Evolutionary conservation across 371 early-diverging fungal species (phyloP), one percentile per base, ranked within the genome.

Genomic region (Chytridium lagenaria): DNA sequence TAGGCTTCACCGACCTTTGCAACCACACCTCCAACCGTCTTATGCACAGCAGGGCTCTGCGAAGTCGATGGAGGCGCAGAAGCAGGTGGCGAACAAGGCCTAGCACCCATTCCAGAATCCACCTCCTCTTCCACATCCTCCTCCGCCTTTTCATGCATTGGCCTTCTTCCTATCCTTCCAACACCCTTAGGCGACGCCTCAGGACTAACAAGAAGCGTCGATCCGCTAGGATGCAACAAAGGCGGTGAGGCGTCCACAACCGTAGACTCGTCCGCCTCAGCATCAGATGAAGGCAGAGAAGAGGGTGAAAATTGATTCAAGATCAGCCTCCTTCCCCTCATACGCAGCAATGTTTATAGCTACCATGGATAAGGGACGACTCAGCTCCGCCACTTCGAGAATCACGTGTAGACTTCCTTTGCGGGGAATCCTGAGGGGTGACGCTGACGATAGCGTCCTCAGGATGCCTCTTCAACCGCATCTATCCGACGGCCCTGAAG

Each of bases 351-450:
- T n/a, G n/a, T n/a, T n/a, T n/a, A n/a, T n/a, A n/a, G n/a, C n/a
- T n/a, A n/a, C n/a, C n/a, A n/a, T n/a, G n/a, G n/a, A n/a, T n/a
- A 31, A 34, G 36, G 3, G 34, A 5, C 61, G 36, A 12, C 12
- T n/a, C 5, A n/a, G 16, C 55, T 52, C 5, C 16, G 5, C 26
- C 26, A 12, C 12, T 26, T 10, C 12, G 7, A n/a, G 34, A 28
- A 26, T 34, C 61, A 61, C 61, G 44, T 12, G n/a, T n/a, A n/a
- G n/a, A n/a, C n/a, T n/a, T 28, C 26, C 55, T 55, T 28, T 7
- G 34, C 30, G 61, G 61, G 7, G 61, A 61, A 34, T 61, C 61
- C 23, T 61, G 61, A 31, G 61, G 61, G n/a, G 61, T 61, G 36
- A 61, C 26, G 61, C 61, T 61, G 12, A 61, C 61, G 34, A 61